These are phyloP conservation scores for Pyrenochaeta sp. DNA, from an alignment of 2,329 filamentous ascomycete genomes.

Conservation along the genomic window DNA sequence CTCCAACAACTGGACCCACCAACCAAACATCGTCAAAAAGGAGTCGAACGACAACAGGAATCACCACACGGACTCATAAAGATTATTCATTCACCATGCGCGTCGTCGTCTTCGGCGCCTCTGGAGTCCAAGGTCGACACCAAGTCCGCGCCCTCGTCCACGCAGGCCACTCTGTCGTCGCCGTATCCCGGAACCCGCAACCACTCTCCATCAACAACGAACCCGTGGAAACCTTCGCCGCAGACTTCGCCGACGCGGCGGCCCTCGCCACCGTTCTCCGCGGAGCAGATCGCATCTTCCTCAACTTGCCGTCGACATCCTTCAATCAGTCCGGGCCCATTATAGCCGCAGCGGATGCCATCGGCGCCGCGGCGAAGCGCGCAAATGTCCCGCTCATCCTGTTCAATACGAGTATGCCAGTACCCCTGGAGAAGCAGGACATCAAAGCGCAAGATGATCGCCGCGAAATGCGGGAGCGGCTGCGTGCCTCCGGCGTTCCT, in stretches of 20 bases:
- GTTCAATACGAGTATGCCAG: conserved; percentile 42
- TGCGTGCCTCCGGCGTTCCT: conserved; percentile 39
- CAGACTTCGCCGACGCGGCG: conserved; percentile 28
- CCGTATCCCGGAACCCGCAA: conserved; percentile 33
- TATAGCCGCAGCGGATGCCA: conserved; percentile 26
- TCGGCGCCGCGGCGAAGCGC: conserved; percentile 26
- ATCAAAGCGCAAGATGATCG: conserved; percentile 42
- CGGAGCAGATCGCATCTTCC: conserved; percentile 28
- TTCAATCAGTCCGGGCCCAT: conserved; percentile 36
- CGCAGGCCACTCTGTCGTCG: conserved; percentile 35
- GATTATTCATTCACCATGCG: conserved; percentile 26
- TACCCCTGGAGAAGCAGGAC: conserved; percentile 26
- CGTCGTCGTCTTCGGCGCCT: conserved; percentile 38
- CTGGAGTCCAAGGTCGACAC: conserved; percentile 38
- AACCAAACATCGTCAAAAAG: no score
- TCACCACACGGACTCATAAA: no score
- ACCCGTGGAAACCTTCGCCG: conserved; percentile 22
- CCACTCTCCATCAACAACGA: conserved; percentile 20
- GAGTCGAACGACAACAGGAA: no score
- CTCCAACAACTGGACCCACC: no score
- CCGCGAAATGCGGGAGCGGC: conserved; percentile 37
- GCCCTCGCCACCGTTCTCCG: conserved; percentile 23
- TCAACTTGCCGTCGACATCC: conserved; percentile 39
- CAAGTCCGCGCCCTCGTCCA: conserved; percentile 34
- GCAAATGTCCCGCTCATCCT: conserved; percentile 24